These are phyloP conservation scores for Pseudogymnoascus sp. DNA, from an alignment of 2,329 filamentous ascomycete species.

Conservation along the genomic window DNA sequence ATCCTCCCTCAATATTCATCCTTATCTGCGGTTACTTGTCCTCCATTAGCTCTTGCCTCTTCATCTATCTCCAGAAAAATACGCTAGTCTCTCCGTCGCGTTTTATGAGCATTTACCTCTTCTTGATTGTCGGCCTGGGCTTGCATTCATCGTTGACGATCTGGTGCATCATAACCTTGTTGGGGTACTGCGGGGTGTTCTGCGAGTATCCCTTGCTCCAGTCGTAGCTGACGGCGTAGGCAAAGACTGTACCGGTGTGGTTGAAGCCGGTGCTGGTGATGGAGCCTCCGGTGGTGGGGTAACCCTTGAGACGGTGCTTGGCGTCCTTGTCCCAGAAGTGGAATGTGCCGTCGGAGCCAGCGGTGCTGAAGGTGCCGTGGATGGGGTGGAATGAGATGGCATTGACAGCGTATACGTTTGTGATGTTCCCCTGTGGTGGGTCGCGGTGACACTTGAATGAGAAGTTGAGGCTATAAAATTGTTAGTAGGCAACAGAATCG, in stretches of 20 bases:
- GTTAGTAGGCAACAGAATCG: constrained; percentile 13
- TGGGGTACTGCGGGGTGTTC: constrained; percentile 67
- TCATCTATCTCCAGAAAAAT: constrained; percentile 2
- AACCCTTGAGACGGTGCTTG: constrained; percentile 84
- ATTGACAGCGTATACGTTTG: constrained; percentile 92
- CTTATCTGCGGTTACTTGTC: constrained; percentile 10
- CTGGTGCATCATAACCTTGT: constrained; percentile 80
- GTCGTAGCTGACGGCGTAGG: constrained; percentile 89
- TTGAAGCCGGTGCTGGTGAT: constrained; percentile 93
- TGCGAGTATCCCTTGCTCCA: constrained; percentile 93
- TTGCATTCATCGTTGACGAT: constrained; percentile 59
- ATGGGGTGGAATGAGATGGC: constrained; percentile 95
- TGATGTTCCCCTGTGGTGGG: constrained; percentile 62
- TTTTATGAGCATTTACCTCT: constrained; percentile 23
- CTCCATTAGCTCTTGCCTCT: constrained; percentile 9
- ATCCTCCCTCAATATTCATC: constrained; percentile 1
- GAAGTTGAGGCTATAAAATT: constrained; percentile 66
- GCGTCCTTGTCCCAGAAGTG: constrained; percentile 94
- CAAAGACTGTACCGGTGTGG: constrained; percentile 73
- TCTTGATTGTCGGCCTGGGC: constrained; percentile 36
- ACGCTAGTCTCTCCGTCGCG: constrained; percentile 1
- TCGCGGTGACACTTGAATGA: constrained; percentile 99
- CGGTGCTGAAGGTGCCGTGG: constrained; percentile 97
- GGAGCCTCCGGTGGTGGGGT: constrained; percentile 72
- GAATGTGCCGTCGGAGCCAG: constrained; percentile 92